Evolutionary conservation across 129 eudicot genomes (phyloP).

Genomic region (Sambucus nigra): DNA sequence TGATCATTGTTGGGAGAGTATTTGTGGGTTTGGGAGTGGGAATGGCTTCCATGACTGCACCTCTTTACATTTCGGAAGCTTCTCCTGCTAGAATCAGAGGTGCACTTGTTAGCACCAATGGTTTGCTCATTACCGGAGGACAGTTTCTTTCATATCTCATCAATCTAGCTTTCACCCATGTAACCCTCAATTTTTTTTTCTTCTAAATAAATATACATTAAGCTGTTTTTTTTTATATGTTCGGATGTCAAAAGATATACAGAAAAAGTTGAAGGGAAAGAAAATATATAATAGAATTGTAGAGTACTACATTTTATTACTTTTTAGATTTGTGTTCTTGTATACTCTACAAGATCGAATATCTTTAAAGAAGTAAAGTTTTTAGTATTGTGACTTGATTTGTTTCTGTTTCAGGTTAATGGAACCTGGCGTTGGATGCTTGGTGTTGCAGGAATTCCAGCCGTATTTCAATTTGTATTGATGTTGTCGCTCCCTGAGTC

Average conservation of each 20-base stretch:
- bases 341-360: too few relatives aligned
- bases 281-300: too few relatives aligned
- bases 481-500: slow-evolving; percentile 70
- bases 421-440: slow-evolving; percentile 97
- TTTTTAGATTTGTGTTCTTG: not conserved
- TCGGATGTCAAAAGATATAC: too few relatives aligned
- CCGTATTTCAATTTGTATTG: slow-evolving; percentile 45
- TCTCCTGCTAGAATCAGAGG: slow-evolving; percentile 64
- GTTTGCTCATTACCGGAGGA: slow-evolving; percentile 58
- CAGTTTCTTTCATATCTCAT: slow-evolving; percentile 73
- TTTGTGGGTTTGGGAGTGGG: slow-evolving; percentile 72
- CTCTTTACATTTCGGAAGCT: slow-evolving; percentile 70
- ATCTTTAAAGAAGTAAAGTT: not conserved
- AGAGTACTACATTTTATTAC: not conserved
- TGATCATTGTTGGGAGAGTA: slow-evolving; percentile 51
- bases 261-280: too few relatives aligned
- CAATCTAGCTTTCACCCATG: slow-evolving; percentile 59
- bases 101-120: slow-evolving; percentile 66
- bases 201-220: too few relatives aligned
- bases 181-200: slow-evolving; percentile 4
- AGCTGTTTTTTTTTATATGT: too few relatives aligned
- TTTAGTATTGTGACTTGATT: not conserved
- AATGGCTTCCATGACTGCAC: slow-evolving; percentile 71
- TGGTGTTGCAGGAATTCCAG: slow-evolving; percentile 67
- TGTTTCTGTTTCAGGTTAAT: slow-evolving; percentile 23